These are phyloP conservation scores for Marchantia paleacea DNA, from an alignment of 225 moss, liverwort and hornwort species.

Conservation along the genomic window DNA sequence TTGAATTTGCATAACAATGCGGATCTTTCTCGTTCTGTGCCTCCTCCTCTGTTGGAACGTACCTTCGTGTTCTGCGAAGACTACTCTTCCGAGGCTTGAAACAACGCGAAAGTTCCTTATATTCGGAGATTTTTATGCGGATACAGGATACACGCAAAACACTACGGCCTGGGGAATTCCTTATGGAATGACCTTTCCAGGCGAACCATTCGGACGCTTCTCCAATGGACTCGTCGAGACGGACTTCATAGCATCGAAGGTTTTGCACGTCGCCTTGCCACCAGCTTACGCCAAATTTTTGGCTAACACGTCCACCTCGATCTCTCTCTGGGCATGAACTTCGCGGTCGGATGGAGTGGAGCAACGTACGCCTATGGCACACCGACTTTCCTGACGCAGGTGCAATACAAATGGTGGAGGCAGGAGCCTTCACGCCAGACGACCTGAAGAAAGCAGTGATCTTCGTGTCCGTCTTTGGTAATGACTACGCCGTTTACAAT, in stretches of 20 bases:
- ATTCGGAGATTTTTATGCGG: constrained; percentile 53
- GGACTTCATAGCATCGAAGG: constrained; percentile 36
- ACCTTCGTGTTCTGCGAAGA: no score
- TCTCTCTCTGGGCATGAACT: constrained; percentile 47
- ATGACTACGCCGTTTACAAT: constrained; percentile 52
- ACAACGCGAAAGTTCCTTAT: constrained; percentile 27
- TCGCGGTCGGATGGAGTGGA: constrained; percentile 63
- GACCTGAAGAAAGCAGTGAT: constrained; percentile 50
- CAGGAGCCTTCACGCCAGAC: constrained; percentile 36
- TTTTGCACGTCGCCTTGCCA: constrained; percentile 25
- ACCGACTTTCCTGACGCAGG: constrained; percentile 48
- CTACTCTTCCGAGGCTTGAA: no score
- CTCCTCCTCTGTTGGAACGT: no score
- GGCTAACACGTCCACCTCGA: neutral
- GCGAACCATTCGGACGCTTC: constrained; percentile 39
- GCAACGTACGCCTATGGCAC: constrained; percentile 48
- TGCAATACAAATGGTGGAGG: constrained; percentile 35
- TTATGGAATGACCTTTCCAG: constrained; percentile 40
- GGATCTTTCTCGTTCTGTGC: no score
- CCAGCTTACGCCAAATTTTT: constrained; percentile 14
- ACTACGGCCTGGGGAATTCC: constrained; percentile 26
- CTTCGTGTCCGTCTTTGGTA: constrained; percentile 43
- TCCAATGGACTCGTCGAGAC: constrained; percentile 43
- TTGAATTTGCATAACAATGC: no score
- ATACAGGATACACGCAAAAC: constrained; percentile 44